A percentile compares a stretch with the other conserved stretches of the same genome.
These are phyloP conservation scores for Pseudozyma tsukubaensis DNA, from an alignment of 1,284 basidiomycete genomes.

Conservation along the genomic window DNA sequence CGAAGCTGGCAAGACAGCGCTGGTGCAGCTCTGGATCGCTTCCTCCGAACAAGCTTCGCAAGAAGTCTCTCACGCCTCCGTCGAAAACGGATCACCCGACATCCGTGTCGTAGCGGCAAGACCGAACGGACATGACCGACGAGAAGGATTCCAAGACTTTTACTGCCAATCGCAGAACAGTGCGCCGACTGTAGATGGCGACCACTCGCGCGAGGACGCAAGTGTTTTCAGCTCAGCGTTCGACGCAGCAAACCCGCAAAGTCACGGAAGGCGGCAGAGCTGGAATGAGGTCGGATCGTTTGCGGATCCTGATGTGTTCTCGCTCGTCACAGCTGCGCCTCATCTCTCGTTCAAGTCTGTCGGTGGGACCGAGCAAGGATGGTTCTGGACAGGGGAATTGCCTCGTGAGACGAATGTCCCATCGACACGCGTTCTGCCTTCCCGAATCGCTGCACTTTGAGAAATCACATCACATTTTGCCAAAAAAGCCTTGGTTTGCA, in stretches of 20 bases:
- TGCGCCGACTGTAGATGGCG: neutral
- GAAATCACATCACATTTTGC: no score
- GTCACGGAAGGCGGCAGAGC: neutral
- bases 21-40: constrained; percentile 21
- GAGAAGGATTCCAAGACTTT: constrained; percentile 43
- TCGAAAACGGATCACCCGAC: constrained; percentile 8
- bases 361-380: constrained; percentile 15
- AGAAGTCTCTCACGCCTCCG: no score
- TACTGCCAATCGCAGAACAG: constrained; percentile 37
- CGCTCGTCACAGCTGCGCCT: constrained; percentile 23
- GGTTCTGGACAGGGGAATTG: constrained; percentile 37
- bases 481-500: no score
- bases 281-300: constrained; percentile 29
- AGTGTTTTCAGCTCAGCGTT: neutral
- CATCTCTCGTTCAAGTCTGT: constrained; percentile 28
- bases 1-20: constrained; percentile 28
- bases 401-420: constrained; percentile 25
- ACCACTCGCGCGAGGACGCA: neutral
- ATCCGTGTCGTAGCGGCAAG: constrained; percentile 38
- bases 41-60: constrained; percentile 1
- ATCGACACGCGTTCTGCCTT: constrained; percentile 6
- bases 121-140: constrained; percentile 37
- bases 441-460: neutral
- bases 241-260: neutral
- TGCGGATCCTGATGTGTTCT: constrained; percentile 42